Base-by-base conservation (phyloP, 352 stramenopile genomes). In the Phytopythium mirpurense region DNA sequence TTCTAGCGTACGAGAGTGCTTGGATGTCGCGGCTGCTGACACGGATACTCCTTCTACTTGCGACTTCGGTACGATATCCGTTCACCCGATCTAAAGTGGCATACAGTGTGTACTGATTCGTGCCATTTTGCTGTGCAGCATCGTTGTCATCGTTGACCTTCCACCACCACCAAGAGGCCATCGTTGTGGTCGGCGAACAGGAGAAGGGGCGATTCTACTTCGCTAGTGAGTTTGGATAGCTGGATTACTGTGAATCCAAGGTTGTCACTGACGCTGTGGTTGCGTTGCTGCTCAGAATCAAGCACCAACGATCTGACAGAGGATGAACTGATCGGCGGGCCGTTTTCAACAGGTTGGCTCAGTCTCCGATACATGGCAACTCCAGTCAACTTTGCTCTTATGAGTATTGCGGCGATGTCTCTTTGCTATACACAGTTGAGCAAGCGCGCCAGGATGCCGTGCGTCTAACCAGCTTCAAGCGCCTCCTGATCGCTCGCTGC, bases 401-500 rank as follows among this genome's bases (percentile, higher is more conserved):
- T 15, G 16, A 15, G n/a, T n/a, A 19, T 14, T 40, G 11, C 15
- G 35, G 15, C 29, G 29, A n/a, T 36, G 32, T 9, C 15, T 6
- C 35, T 40, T 35, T 34, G 23, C 41, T 16, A 34, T 58, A 15
- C 24, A 52, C 16, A 69, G 64, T 59, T 27, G 70, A 85, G 4
- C 43, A 63, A 45, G 81, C 85, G 18, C 62, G 72, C 12, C 62
- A 88, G 47, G 68, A 63, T 12, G 83, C 63, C 16, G 27, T 57
- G 24, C 72, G 68, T 21, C 63, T 76, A 41, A 78, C 72, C 3
- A 88, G 56, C 49, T 95, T 95, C 62, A 90, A 85, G 54, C 66
- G 74, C 8, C 63, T 95, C 26, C 66, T 95, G 10, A 77, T 95
- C 11, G 81, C 71, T 10, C 72, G 78, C 15, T 95, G 83, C 63